Evolutionary conservation across 331 rosid genomes (phyloP), one percentile per base, ranked within the genome.

Genomic region (Acacia pycnantha): DNA sequence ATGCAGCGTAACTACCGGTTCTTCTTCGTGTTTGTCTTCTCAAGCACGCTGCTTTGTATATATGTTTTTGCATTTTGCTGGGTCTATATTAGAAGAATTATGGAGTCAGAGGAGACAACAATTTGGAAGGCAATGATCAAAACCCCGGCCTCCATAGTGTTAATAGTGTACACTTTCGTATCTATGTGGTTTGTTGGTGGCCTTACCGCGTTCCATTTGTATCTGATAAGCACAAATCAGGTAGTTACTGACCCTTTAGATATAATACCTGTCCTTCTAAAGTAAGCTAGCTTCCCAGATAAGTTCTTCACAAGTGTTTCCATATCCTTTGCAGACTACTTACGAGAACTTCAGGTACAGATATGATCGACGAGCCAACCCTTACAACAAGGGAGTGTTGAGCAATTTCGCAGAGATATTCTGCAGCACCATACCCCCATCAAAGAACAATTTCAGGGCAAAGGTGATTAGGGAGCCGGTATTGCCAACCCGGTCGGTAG

Each of bases 21-120:
- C 97, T 95, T 95, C 97, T 95, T 95, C 97, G 91, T 93, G 99
- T 95, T 95, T 84, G 98, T 95, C 86, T 95, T 92, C 94, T 93
- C 98, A 48, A 91, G 97, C 16, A 95, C 98, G 15, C 95, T 95
- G 62, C 99, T 95, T 76, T 95, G 99, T 86, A 87, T 93, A 86
- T 95, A 93, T 72, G 99, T 95, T 69, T 95, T 95, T 71, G 94
- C 94, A 4, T 93, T 95, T 90, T 95, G 99, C 89, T 95, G 98
- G 98, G 92, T 95, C 64, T 93, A 95, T 81, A 93, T 95, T 14
- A 87, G 93, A 88, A 90, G 90, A 86, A 93, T 95, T 80, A 92
- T 90, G 98, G 90, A 58, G 70, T 82, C 87, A 19, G 97, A 93
- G 86, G 92, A 90, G 26, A 92, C 83, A 56, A 86, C 97, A 37